Evolutionary conservation across 352 stramenopile genomes (phyloP), one percentile per base, ranked within the genome.

Genomic region (Pythium volutum): DNA sequence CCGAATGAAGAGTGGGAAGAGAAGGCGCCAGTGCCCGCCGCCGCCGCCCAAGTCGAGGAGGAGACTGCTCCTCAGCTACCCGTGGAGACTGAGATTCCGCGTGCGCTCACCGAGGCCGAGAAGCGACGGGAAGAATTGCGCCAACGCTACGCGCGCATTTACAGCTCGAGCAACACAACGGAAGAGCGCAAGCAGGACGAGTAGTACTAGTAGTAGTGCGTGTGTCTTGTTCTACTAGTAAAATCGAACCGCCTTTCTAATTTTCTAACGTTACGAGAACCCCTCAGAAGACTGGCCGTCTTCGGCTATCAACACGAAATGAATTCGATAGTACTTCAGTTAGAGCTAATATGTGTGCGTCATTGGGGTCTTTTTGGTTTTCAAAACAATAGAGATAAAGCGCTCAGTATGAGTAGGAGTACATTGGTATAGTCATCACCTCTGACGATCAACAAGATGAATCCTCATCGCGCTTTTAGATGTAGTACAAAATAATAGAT

Each of bases 291-390:
- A 70, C 64, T 70, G 22, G 59, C n/a, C 46, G 47, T 59, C 46
- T 57, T 33, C 56, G 45, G 47, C 23, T 62, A 29, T 72, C 65
- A 54, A 72, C 65, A 72, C 54, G 59, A 46, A 62, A 60, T 47
- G 38, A 55, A 27, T 48, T 85, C 82, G 78, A 86, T 84, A 87
- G 76, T 84, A 62, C 64, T 89, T 93, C 81, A 80, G 81, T 77
- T 93, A 93, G 84, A 93, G 84, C 84, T 93, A 93, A 93, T 93
- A 89, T 87, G 16, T 51, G 76, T 89, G 70, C 81, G 90, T 93
- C 83, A 93, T 87, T 51, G 81, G 79, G 80, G 49, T 64, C 27
- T 9, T 27, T 0, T 6, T 4, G n/a, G 31, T 16, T n/a, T n/a
- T n/a, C n/a, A n/a, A n/a, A 38, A 16, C 3, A 22, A n/a, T 23